A percentile compares a stretch with the other conserved stretches of the same genome.
These are phyloP conservation scores for Trichoderma koningii DNA, from an alignment of 2,329 filamentous ascomycete species.

Conservation along the genomic window DNA sequence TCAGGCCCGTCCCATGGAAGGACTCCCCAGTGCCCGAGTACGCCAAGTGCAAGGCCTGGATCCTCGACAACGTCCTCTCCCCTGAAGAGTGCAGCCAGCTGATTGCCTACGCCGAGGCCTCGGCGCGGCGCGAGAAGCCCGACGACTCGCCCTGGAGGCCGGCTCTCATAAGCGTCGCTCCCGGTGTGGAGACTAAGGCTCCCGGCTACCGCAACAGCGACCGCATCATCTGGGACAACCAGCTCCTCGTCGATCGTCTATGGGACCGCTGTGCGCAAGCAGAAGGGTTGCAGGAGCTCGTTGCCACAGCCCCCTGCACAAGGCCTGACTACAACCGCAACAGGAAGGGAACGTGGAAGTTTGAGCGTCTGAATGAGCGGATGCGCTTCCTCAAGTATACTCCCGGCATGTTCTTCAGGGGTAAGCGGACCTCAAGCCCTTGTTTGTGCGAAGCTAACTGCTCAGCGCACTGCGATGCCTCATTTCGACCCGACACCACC, in stretches of 20 bases:
- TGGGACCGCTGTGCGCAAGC: conserved; percentile 58
- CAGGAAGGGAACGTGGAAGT: conserved; percentile 43
- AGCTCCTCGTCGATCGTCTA: conserved; percentile 62
- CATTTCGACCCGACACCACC: conserved; percentile 47
- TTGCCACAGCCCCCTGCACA: conserved; percentile 40
- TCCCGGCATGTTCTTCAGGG: conserved; percentile 70
- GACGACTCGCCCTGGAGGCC: conserved; percentile 58
- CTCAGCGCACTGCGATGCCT: conserved; percentile 68
- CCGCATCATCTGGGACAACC: conserved; percentile 74
- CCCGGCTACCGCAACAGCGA: conserved; percentile 67
- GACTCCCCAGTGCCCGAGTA: conserved; percentile 54
- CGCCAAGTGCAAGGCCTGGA: conserved; percentile 53
- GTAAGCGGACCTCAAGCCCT: conserved; percentile 35
- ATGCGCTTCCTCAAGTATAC: conserved; percentile 76
- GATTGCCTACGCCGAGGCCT: conserved; percentile 53
- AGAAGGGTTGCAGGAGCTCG: conserved; percentile 45
- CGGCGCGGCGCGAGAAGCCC: conserved; percentile 41
- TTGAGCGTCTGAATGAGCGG: conserved; percentile 65
- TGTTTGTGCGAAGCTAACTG: neutral
- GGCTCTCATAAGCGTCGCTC: conserved; percentile 68
- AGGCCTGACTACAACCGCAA: conserved; percentile 31
- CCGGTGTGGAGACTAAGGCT: conserved; percentile 56
- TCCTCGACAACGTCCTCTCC: conserved; percentile 62
- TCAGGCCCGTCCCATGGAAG: conserved; percentile 55
- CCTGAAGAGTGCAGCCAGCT: conserved; percentile 61